Evolutionary conservation across 1,284 basidiomycete species (phyloP).

Genomic region (Tilletia indica): DNA sequence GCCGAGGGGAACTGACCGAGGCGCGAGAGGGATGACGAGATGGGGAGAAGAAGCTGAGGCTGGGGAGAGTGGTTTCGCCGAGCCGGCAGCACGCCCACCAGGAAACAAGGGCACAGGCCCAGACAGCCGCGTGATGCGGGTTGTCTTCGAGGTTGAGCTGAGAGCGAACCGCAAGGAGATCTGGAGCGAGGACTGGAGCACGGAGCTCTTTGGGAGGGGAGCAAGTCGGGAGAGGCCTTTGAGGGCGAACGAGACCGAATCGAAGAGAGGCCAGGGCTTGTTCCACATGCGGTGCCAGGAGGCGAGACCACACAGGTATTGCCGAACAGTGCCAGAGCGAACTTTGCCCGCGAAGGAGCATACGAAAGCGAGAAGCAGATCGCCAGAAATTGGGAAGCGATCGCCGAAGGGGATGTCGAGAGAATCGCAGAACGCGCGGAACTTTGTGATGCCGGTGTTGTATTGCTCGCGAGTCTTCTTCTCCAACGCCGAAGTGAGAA

Average conservation of each 20-base stretch:
- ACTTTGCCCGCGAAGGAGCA: background rate
- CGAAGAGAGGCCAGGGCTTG: background rate
- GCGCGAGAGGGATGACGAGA: background rate
- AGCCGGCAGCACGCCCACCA: constrained; percentile 1
- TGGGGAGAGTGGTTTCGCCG: background rate
- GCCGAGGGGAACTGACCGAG: background rate
- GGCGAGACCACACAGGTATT: background rate
- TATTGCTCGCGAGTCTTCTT: background rate
- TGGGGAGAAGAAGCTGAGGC: background rate
- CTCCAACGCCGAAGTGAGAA: background rate
- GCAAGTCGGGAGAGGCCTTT: background rate
- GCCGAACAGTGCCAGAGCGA: background rate
- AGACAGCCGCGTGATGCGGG: background rate
- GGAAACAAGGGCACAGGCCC: constrained; percentile 4
- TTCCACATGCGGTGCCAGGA: background rate
- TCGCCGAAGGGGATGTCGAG: background rate
- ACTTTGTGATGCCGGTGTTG: background rate
- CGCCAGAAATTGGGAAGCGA: background rate
- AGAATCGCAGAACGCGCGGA: background rate
- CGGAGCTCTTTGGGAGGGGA: background rate
- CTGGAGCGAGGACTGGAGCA: background rate
- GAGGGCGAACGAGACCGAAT: background rate
- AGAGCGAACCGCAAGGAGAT: background rate
- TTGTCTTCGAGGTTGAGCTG: background rate
- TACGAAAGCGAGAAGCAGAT: constrained; percentile 7